Evolutionary conservation across 208 protist genomes (phyloP), one percentile per base, ranked within the genome.

Genomic region (Sergeia podlipaevii): DNA sequence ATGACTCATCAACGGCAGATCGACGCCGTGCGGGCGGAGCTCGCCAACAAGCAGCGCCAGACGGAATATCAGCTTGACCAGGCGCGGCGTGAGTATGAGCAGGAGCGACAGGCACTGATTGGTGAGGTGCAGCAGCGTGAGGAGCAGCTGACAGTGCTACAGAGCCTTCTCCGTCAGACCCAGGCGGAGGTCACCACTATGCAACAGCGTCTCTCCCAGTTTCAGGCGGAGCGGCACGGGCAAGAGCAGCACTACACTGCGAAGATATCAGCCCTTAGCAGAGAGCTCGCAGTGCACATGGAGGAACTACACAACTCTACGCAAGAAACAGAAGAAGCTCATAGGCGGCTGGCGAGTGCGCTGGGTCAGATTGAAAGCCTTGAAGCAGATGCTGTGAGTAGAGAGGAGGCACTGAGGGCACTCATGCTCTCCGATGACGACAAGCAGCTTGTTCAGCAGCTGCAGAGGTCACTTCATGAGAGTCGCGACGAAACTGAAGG

Each of bases 341-440:
- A 65, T 15, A 55, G 58, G 4, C 73, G 74, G 50, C 46, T 80
- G 32, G 36, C 42, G 37, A 44, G 33, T 7, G 55, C 62, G 21
- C 42, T 70, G 32, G 32, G 60, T 32, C 61, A 69, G 37, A 59
- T 87, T 5, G 47, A 45, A 3, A 65, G 46, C 37, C 53, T 87
- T 8, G 79, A 86, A 58, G 72, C 75, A 34, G 79, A 91, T 45
- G 78, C 79, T 0, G 53, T 34, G 3, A 80, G 71, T 48, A 71
- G 83, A 10, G 83, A 91, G 60, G 76, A 79, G 18, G 78, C 83
- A 0, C 78, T 91, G 20, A 55, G 64, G 23, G 60, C 78, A 4
- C 54, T 87, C 17, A 73, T 87, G 65, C 65, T 91, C 44, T 79
- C 79, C 10, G 83, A 87, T 39, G 79, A 83, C 36, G 74, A 71